Conservation (phyloP, 345 rosid species). For the Moricandia moricandioides region DNA sequence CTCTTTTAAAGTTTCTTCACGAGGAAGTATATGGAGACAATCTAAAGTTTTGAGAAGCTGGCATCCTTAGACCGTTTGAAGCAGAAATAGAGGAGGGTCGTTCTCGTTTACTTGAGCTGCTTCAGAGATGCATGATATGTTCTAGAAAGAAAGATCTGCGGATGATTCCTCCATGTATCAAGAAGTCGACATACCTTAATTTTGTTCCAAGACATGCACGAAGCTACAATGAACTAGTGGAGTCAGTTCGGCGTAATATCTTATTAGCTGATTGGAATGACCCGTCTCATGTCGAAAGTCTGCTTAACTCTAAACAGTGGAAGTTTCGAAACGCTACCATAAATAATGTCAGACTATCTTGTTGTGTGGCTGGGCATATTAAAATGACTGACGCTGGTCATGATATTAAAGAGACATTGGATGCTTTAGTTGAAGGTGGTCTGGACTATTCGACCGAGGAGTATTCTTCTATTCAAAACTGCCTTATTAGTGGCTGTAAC, state of each 20-base stretch:
- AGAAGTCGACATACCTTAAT: slow-evolving; percentile 66
- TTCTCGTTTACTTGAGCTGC: slow-evolving; percentile 64
- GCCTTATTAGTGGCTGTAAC: slow-evolving; percentile 76
- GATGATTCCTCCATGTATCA: slow-evolving; percentile 91
- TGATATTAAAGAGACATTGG: slow-evolving; percentile 97
- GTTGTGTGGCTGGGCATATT: slow-evolving; percentile 96
- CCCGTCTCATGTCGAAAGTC: slow-evolving; percentile 96
- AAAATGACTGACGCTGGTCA: slow-evolving; percentile 80
- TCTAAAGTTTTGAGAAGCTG: slow-evolving; percentile 85
- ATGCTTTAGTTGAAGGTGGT: slow-evolving; percentile 59
- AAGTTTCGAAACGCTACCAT: slow-evolving; percentile 71
- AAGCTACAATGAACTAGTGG: slow-evolving; percentile 93
- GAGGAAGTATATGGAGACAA: slow-evolving; percentile 86
- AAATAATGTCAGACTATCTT: slow-evolving; percentile 81
- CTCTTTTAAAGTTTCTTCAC: slow-evolving; percentile 87
- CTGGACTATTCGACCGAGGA: slow-evolving; percentile 63
- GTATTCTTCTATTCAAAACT: slow-evolving; percentile 58
- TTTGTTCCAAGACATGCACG: slow-evolving; percentile 79
- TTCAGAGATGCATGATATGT: slow-evolving; percentile 86
- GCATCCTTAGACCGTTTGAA: slow-evolving; percentile 87
- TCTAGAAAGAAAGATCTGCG: slow-evolving; percentile 87
- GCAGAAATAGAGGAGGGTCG: slow-evolving; percentile 92
- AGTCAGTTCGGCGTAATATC: slow-evolving; percentile 84
- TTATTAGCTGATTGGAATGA: slow-evolving; percentile 99
- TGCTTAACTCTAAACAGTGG: slow-evolving; percentile 95